These are phyloP conservation scores for Aegle marmelos DNA, from an alignment of 345 rosid species.

Conservation along the genomic window DNA sequence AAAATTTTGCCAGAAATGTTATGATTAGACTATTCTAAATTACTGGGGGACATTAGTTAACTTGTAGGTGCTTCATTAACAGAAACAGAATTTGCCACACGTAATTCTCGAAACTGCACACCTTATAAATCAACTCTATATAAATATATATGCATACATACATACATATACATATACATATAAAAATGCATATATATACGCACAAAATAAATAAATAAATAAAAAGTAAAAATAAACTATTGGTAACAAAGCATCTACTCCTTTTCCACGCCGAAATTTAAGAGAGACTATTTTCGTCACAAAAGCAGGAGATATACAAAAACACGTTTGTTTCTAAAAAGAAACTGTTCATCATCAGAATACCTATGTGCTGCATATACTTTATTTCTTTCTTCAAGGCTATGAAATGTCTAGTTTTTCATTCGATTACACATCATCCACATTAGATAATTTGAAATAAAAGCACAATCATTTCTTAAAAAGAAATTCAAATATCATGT, in stretches of 20 bases:
- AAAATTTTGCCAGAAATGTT: no score
- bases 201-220: not conserved
- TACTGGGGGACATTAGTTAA: not conserved
- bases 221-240: not conserved
- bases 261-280: not conserved
- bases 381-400: not conserved
- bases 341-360: not conserved
- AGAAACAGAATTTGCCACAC: not conserved
- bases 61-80: not conserved
- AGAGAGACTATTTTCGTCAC: not conserved
- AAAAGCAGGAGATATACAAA: not conserved
- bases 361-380: not conserved
- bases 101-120: not conserved
- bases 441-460: not conserved
- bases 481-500: slow-evolving; percentile 3
- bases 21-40: not conserved
- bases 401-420: not conserved
- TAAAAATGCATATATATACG: no score
- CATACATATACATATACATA: no score
- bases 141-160: no score
- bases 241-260: not conserved
- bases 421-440: not conserved
- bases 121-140: not conserved
- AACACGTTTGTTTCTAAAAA: not conserved
- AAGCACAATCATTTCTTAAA: slow-evolving; percentile 7